Base-by-base conservation (phyloP, 2,329 filamentous ascomycete genomes). In the Claviceps digitariae region DNA sequence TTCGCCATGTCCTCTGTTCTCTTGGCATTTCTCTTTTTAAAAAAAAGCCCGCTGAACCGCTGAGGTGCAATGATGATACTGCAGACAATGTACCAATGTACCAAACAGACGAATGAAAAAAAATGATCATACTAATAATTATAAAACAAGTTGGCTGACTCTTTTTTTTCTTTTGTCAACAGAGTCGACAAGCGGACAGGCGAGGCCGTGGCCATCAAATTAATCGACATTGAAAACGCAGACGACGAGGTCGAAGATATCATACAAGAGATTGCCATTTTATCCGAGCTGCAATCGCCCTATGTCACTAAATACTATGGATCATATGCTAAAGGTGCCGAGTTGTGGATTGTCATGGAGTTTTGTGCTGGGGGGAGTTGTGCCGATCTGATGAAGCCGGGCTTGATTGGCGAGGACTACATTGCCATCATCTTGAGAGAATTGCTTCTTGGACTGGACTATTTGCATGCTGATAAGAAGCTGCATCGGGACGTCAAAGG, bases 191-290 rank as follows among this genome's bases (percentile, higher is more conserved):
- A 93, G 66, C 83, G 88, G 51, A 95, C 86, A 20, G 93, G 93
- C 40, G 86, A 95, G 64, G 85, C 91, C 13, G 93, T 98, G 50
- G 93, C 93, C 29, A 98, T 98, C 75, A 98, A 98, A 71, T 79
- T 98, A 63, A 97, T 98, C 67, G 93, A 98, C 64, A 93, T 98
- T 60, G 93, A 98, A 71, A 96, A 93, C 72, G 93, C 93, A 64
- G 93, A 98, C 71, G 93, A 98, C 69, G 93, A 98, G 72, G 91
- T 98, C 61, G 93, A 97, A 73, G 93, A 98, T 71, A 98, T 98
- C 63, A 96, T 97, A 67, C 90, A 95, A 68, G 93, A 98, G 72
- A 97, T 98, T 61, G 90, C 91, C 60, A 97, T 98, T 62, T 78
- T 98, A 53, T 95, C 93, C 34, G 91, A 95, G 70, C 81, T 98